A percentile compares a stretch with the other conserved stretches of the same genome.
Conservation (phyloP, 768 basidiomycete genomes). For the Auricularia cornea region DNA sequence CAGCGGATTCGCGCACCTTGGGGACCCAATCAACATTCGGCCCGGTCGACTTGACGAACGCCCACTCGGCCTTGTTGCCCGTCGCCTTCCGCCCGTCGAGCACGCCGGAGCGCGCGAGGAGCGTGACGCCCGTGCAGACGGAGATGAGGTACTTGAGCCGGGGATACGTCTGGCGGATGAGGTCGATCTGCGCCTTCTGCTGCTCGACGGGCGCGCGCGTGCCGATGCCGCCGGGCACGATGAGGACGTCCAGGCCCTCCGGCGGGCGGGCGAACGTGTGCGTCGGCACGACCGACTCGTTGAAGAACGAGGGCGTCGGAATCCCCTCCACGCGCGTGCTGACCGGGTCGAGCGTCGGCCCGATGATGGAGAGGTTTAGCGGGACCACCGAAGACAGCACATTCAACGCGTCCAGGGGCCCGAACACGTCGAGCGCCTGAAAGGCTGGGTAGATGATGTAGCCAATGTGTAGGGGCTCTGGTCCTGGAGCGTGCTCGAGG, state of each 20-base stretch:
- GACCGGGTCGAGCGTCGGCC: slow-evolving; percentile 1
- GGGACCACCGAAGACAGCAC: neutral
- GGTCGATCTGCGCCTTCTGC: neutral
- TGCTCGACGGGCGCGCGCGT: neutral
- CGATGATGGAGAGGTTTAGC: slow-evolving; percentile 2
- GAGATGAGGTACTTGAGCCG: slow-evolving; percentile 5
- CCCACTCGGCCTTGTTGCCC: slow-evolving; percentile 5
- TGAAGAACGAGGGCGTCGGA: neutral
- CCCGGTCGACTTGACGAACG: neutral
- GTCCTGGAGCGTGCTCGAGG: too few relatives aligned
- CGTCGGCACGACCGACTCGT: slow-evolving; percentile 1
- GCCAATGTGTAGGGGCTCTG: neutral
- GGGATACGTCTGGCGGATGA: neutral
- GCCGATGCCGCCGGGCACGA: neutral
- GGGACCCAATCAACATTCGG: slow-evolving; percentile 5
- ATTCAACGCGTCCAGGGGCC: slow-evolving; percentile 1
- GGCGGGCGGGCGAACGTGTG: slow-evolving; percentile 3
- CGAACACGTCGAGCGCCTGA: slow-evolving; percentile 2
- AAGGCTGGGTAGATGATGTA: neutral
- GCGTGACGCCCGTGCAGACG: slow-evolving; percentile 3
- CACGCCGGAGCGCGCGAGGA: slow-evolving; percentile 9
- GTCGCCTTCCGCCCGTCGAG: slow-evolving; percentile 8
- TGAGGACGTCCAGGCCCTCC: slow-evolving; percentile 1
- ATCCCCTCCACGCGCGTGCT: neutral
- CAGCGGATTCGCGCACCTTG: neutral